Evolutionary conservation across 2,329 filamentous ascomycete genomes (phyloP).

Genomic region (Calonectria pteridis): DNA sequence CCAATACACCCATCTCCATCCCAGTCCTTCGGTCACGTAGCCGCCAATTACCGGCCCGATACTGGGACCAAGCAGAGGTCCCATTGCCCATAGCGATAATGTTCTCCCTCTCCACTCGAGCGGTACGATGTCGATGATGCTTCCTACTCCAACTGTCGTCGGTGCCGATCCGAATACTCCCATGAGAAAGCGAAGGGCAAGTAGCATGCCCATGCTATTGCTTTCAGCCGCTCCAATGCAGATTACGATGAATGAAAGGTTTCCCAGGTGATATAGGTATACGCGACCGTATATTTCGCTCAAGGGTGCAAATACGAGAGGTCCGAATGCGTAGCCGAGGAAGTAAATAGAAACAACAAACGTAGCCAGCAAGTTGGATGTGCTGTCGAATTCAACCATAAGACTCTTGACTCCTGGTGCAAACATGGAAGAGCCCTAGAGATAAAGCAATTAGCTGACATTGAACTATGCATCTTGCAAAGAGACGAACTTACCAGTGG

Average conservation of each 20-base stretch:
- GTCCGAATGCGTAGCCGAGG: conserved; percentile 63
- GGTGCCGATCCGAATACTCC: conserved; percentile 57
- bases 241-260: conserved; percentile 70
- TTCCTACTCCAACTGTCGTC: conserved; percentile 63
- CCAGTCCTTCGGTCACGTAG: conserved; percentile 54
- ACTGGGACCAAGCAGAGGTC: conserved; percentile 62
- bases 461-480: no score
- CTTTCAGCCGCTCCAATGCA: conserved; percentile 60
- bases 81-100: conserved; percentile 61
- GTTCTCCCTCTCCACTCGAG: conserved; percentile 60
- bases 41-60: conserved; percentile 64
- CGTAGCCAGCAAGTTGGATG: conserved; percentile 55
- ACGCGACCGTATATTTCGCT: conserved; percentile 61
- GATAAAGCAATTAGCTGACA: background rate
- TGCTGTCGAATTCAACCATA: conserved; percentile 62
- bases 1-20: conserved; percentile 67
- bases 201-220: conserved; percentile 55
- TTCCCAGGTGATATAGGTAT: conserved; percentile 55
- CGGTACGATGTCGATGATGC: conserved; percentile 63
- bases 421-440: conserved; percentile 61
- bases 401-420: conserved; percentile 67
- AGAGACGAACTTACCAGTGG: background rate
- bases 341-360: conserved; percentile 70
- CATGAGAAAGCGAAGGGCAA: conserved; percentile 61
- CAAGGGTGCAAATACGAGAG: conserved; percentile 61